Conservation (phyloP, 2,329 filamentous ascomycete genomes). For the Stagonosporopsis cucurbitacearum region DNA sequence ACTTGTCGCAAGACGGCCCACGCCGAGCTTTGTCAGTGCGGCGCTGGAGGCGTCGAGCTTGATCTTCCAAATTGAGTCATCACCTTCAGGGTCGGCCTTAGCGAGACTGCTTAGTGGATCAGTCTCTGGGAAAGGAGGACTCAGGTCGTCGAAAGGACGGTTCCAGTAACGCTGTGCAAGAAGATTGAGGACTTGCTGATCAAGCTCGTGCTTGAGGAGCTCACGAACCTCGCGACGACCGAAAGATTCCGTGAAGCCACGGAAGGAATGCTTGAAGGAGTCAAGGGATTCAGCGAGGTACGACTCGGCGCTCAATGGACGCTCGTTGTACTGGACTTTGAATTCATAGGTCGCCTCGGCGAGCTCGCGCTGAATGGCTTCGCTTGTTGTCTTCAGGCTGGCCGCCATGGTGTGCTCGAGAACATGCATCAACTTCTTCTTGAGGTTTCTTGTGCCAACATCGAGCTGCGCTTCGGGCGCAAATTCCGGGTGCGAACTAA, state of each 20-base stretch:
- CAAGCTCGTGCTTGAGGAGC: conserved; percentile 87
- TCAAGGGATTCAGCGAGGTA: conserved; percentile 96
- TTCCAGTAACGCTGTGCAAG: conserved; percentile 97
- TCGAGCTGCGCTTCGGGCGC: conserved; percentile 73
- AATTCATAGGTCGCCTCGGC: conserved; percentile 98
- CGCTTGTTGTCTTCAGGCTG: conserved; percentile 85
- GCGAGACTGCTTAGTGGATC: conserved; percentile 80
- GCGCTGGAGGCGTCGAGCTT: conserved; percentile 93
- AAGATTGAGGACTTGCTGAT: conserved; percentile 92
- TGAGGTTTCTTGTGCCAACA: conserved; percentile 83
- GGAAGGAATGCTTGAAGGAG: conserved; percentile 97
- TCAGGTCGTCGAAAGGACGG: conserved; percentile 86
- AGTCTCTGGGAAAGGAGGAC: conserved; percentile 67
- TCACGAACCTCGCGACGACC: conserved; percentile 88
- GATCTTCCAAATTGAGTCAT: conserved; percentile 89
- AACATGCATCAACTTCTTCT: conserved; percentile 96
- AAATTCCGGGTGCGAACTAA: conserved; percentile 85
- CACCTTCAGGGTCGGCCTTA: conserved; percentile 73
- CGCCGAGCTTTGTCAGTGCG: conserved; percentile 89
- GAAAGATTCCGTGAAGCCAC: conserved; percentile 88
- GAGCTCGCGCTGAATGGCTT: conserved; percentile 91
- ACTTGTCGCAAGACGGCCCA: conserved; percentile 89
- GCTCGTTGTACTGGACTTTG: conserved; percentile 99
- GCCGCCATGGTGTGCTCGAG: conserved; percentile 97
- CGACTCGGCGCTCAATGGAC: conserved; percentile 91